Conservation (phyloP, 768 basidiomycete species). For the Hericium coralloides region DNA sequence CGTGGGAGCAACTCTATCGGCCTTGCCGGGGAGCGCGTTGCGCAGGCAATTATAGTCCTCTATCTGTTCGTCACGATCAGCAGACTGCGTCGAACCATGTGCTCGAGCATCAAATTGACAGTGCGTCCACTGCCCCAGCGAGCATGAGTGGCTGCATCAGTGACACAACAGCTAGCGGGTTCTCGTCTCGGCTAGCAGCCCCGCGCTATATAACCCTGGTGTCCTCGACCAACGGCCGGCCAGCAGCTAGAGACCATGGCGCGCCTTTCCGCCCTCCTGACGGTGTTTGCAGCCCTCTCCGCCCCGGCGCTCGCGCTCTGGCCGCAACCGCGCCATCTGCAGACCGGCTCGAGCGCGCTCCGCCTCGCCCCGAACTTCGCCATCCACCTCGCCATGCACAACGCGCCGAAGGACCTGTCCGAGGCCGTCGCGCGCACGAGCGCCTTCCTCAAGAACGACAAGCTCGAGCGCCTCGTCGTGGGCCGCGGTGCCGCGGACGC, state of each 20-base stretch:
- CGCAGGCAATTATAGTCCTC: not conserved
- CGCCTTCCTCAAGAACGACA: slow-evolving; percentile 30
- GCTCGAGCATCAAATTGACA: too few relatives aligned
- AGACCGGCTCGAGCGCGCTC: slow-evolving; percentile 22
- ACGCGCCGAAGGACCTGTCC: slow-evolving; percentile 45
- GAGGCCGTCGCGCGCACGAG: slow-evolving; percentile 48
- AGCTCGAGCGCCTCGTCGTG: slow-evolving; percentile 48
- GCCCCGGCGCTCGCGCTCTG: slow-evolving; percentile 22
- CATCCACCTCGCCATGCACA: slow-evolving; percentile 35
- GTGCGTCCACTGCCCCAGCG: too few relatives aligned
- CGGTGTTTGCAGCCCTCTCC: slow-evolving; percentile 14
- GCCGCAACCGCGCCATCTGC: slow-evolving; percentile 25
- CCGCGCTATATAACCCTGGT: too few relatives aligned
- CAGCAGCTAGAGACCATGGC: too few relatives aligned
- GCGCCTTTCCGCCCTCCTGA: slow-evolving; percentile 4
- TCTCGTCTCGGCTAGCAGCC: too few relatives aligned
- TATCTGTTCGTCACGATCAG: not conserved
- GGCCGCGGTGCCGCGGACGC: slow-evolving; percentile 48
- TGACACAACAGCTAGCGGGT: too few relatives aligned
- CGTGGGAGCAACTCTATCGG: too few relatives aligned
- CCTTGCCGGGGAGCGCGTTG: too few relatives aligned
- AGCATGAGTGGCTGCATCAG: too few relatives aligned
- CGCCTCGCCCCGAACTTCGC: slow-evolving; percentile 39
- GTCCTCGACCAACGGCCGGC: too few relatives aligned
- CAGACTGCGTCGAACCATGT: too few relatives aligned